Percentiles rank a stretch among this genome's conserved stretches.
Conservation (phyloP, 2,329 filamentous ascomycete genomes). For the Exophiala bonariae region DNA sequence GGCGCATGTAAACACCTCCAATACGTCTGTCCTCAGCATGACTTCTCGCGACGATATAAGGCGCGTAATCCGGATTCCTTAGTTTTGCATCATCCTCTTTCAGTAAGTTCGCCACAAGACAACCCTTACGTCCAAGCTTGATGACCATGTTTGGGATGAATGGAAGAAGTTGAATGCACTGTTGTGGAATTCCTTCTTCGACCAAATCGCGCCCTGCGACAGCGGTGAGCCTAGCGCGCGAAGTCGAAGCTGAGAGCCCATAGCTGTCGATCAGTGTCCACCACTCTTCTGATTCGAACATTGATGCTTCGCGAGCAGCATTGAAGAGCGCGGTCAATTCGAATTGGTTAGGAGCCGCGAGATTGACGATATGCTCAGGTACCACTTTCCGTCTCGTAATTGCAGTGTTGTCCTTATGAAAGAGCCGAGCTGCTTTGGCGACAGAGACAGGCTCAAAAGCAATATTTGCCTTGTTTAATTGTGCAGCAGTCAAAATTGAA, state of each 20-base stretch:
- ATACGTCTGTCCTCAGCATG: slow-evolving; percentile 58
- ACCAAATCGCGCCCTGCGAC: slow-evolving; percentile 69
- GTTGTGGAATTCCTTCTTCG: slow-evolving; percentile 78
- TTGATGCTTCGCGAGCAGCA: slow-evolving; percentile 64
- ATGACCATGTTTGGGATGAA: slow-evolving; percentile 83
- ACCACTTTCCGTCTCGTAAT: slow-evolving; percentile 46
- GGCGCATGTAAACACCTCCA: slow-evolving; percentile 81
- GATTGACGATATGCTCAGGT: slow-evolving; percentile 65
- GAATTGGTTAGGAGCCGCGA: slow-evolving; percentile 79
- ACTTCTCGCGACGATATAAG: slow-evolving; percentile 70
- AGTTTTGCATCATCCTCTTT: slow-evolving; percentile 67
- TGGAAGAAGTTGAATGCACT: slow-evolving; percentile 79
- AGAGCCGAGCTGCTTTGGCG: slow-evolving; percentile 72
- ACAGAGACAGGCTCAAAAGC: slow-evolving; percentile 89
- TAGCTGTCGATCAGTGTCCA: slow-evolving; percentile 78
- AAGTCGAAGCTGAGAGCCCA: slow-evolving; percentile 67
- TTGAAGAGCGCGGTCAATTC: slow-evolving; percentile 79
- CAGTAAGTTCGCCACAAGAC: slow-evolving; percentile 73
- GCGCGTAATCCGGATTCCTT: slow-evolving; percentile 59
- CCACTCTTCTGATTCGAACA: slow-evolving; percentile 72
- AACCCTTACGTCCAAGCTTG: slow-evolving; percentile 76
- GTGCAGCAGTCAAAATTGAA: slow-evolving; percentile 66
- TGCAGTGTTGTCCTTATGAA: slow-evolving; percentile 41
- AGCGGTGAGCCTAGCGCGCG: slow-evolving; percentile 68
- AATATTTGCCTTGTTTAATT: slow-evolving; percentile 57